These are phyloP conservation scores for Monosporascus sp. DNA, from an alignment of 2,329 filamentous ascomycete genomes.

Conservation along the genomic window DNA sequence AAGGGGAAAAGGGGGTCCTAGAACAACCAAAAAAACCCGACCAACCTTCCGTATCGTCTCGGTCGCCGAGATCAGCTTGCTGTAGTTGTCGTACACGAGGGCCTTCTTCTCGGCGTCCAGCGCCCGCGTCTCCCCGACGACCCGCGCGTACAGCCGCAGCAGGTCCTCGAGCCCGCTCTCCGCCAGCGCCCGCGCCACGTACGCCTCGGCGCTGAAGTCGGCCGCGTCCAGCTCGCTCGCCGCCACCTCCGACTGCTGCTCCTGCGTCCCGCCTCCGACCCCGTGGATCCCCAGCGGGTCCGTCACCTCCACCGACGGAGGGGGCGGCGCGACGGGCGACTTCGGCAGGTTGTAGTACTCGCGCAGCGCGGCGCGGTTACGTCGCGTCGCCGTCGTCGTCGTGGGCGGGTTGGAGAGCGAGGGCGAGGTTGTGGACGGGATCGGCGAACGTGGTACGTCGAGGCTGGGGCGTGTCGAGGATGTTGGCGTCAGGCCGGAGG, in stretches of 20 bases:
- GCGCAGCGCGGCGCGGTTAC: conserved; percentile 81
- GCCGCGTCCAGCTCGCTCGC: conserved; percentile 68
- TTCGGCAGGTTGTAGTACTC: conserved; percentile 88
- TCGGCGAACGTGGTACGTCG: conserved; percentile 57
- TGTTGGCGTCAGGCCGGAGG: conserved; percentile 60
- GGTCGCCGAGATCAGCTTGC: conserved; percentile 91
- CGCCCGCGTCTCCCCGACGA: conserved; percentile 77
- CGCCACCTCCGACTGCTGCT: conserved; percentile 51
- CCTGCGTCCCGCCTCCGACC: conserved; percentile 24
- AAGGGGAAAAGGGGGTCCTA: not conserved
- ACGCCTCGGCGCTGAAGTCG: conserved; percentile 68
- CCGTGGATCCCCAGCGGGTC: conserved; percentile 24
- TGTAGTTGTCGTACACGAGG: conserved; percentile 97
- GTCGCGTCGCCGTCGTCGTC: conserved; percentile 32
- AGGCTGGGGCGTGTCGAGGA: conserved; percentile 73
- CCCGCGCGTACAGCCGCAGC: conserved; percentile 63
- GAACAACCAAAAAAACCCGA: not conserved
- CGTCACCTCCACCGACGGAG: conserved; percentile 40
- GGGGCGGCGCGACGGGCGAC: conserved; percentile 27
- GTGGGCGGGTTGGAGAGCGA: conserved; percentile 14
- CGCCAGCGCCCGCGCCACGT: conserved; percentile 58
- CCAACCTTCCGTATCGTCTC: conserved; percentile 81
- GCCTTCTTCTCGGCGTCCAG: conserved; percentile 96
- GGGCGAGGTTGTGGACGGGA: conserved; percentile 20
- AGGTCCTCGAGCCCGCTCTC: conserved; percentile 63